A percentile compares a stretch with the other conserved stretches of the same genome.
These are phyloP conservation scores for Gossypium schwendimanii DNA, from an alignment of 441 rosid genomes.

Conservation along the genomic window DNA sequence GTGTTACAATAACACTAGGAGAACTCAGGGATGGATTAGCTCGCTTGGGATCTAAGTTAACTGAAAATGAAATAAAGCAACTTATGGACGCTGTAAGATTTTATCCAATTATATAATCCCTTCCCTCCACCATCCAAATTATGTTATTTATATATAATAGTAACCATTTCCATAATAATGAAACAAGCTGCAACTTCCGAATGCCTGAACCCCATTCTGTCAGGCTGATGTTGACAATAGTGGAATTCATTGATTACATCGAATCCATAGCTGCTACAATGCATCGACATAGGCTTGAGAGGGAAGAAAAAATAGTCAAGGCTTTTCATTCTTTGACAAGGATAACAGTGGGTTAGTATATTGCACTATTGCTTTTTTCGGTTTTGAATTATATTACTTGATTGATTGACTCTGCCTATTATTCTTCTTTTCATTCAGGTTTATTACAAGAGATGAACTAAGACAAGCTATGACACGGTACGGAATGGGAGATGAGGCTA, in stretches of 20 bases:
- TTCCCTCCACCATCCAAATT: no score
- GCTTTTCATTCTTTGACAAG: constrained; percentile 75
- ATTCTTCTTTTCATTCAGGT: constrained; percentile 24
- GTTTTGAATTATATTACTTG: neutral
- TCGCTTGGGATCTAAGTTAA: constrained; percentile 72
- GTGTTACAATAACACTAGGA: constrained; percentile 71
- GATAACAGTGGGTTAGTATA: constrained; percentile 61
- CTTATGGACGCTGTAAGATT: constrained; percentile 82
- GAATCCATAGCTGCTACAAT: constrained; percentile 79
- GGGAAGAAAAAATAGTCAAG: constrained; percentile 52
- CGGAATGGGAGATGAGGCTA: constrained; percentile 78
- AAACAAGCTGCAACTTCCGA: neutral
- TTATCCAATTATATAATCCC: neutral
- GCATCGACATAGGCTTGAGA: constrained; percentile 77
- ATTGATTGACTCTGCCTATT: neutral
- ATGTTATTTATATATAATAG: neutral
- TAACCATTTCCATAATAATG: neutral
- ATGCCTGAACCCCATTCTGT: neutral
- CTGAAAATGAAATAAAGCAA: constrained; percentile 63
- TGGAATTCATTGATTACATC: constrained; percentile 42
- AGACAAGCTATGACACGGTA: constrained; percentile 61
- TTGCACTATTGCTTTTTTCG: neutral
- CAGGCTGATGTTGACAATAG: neutral
- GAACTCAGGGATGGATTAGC: constrained; percentile 63
- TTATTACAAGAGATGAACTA: constrained; percentile 80